A percentile compares a stretch with the other conserved stretches of the same genome.
These are phyloP conservation scores for Cercospora citrullina DNA, from an alignment of 2,329 filamentous ascomycete species.

Conservation along the genomic window DNA sequence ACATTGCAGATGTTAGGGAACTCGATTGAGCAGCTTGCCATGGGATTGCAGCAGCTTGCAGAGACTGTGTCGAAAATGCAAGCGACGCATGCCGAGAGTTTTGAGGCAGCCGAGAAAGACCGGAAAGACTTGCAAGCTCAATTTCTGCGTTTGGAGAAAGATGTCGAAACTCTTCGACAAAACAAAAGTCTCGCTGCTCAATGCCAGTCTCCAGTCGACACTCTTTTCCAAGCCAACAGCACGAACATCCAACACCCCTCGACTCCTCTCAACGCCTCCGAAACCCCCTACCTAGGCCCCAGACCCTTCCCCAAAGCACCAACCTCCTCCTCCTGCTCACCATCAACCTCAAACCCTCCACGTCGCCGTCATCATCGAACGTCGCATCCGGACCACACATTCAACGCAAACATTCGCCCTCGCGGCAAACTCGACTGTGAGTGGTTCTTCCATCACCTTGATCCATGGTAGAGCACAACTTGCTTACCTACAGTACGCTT, in stretches of 20 bases:
- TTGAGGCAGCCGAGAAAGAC: background rate
- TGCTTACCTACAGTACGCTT: background rate
- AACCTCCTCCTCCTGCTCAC: background rate
- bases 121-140: background rate
- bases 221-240: background rate
- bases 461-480: background rate
- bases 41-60: background rate
- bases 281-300: background rate
- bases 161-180: background rate
- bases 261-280: background rate
- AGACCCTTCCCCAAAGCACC: background rate
- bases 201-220: background rate
- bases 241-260: background rate
- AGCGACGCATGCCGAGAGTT: background rate
- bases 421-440: constrained; percentile 1
- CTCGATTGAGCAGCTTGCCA: background rate
- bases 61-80: background rate
- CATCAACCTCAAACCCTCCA: background rate
- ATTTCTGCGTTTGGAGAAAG: background rate
- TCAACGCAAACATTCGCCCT: background rate
- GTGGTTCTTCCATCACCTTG: background rate
- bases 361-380: background rate
- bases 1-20: background rate
- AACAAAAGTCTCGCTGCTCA: background rate
- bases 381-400: background rate